Evolutionary conservation across 306 rosid species (phyloP).

Genomic region (Corylus avellana): DNA sequence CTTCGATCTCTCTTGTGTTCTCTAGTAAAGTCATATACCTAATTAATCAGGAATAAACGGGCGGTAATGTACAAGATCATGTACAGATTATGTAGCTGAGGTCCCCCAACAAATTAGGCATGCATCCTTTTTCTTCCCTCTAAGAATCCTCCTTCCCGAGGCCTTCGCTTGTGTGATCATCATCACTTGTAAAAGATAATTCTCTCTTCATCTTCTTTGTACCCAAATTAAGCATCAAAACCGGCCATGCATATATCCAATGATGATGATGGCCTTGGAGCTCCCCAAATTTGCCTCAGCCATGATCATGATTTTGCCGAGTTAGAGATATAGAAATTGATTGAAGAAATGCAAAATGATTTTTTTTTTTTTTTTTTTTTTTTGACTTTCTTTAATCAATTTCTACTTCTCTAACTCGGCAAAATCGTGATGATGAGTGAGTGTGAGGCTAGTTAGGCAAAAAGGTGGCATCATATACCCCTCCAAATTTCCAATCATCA

Average conservation of each 20-base stretch:
- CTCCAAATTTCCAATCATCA: neutral
- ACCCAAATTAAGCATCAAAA: slow-evolving; percentile 25
- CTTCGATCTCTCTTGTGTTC: neutral
- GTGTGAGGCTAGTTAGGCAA: neutral
- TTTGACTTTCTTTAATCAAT: neutral
- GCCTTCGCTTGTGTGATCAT: slow-evolving; percentile 19
- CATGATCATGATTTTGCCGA: neutral
- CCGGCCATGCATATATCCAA: neutral
- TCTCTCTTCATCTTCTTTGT: slow-evolving; percentile 8
- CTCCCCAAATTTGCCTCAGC: neutral
- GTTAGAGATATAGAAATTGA: neutral
- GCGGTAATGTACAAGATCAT: slow-evolving; percentile 43
- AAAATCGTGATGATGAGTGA: neutral
- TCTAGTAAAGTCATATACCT: slow-evolving; percentile 51
- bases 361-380: too few relatives aligned
- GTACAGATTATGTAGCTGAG: slow-evolving; percentile 29
- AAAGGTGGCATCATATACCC: neutral
- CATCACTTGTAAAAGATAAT: slow-evolving; percentile 26
- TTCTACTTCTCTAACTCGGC: neutral
- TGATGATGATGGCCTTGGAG: neutral
- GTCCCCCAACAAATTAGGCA: slow-evolving; percentile 25
- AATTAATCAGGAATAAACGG: slow-evolving; percentile 45
- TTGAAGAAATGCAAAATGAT: neutral
- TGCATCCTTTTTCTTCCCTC: slow-evolving; percentile 32
- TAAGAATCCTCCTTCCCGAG: slow-evolving; percentile 28